Conservation (phyloP, 495 filamentous ascomycete genomes). For the Neurospora sp. region DNA sequence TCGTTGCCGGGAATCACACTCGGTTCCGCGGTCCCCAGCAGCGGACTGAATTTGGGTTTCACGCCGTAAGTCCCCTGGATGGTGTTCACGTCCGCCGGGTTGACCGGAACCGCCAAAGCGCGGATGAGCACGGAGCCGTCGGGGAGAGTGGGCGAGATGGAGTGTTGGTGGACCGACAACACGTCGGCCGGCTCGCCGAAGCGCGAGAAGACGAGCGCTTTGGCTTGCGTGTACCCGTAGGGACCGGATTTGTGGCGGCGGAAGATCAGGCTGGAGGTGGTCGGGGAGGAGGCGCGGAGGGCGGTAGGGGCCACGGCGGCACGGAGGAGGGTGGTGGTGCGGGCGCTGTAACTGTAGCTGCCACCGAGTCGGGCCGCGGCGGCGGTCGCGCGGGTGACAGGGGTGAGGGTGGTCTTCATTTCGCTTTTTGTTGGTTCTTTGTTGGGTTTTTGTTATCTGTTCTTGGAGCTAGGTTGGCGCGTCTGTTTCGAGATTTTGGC, state of each 20-base stretch:
- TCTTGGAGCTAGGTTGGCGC: not conserved
- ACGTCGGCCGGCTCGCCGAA: slow-evolving; percentile 82
- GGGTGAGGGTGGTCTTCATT: not conserved
- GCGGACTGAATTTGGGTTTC: slow-evolving; percentile 60
- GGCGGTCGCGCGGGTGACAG: not conserved
- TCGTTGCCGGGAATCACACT: slow-evolving; percentile 66
- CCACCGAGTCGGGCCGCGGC: not conserved
- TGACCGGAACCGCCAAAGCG: slow-evolving; percentile 79
- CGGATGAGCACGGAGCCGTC: slow-evolving; percentile 53
- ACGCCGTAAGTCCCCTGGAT: slow-evolving; percentile 93
- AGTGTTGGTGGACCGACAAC: slow-evolving; percentile 69
- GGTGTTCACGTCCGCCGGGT: slow-evolving; percentile 92
- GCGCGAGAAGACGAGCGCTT: slow-evolving; percentile 74
- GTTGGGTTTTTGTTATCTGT: not conserved
- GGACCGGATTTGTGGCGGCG: slow-evolving; percentile 38
- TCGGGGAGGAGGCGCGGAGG: not conserved
- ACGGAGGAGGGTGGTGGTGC: not conserved
- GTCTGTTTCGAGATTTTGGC: not conserved
- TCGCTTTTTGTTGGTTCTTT: not conserved
- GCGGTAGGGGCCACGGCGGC: no score
- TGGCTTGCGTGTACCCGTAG: slow-evolving; percentile 96
- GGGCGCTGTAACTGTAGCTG: not conserved
- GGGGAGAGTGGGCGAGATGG: slow-evolving; percentile 69
- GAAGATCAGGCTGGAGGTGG: not conserved
- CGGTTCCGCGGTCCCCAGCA: slow-evolving; percentile 64